Evolutionary conservation across 1,139 yeast genomes (phyloP).

Genomic region (Kluyveromyces sp.): DNA sequence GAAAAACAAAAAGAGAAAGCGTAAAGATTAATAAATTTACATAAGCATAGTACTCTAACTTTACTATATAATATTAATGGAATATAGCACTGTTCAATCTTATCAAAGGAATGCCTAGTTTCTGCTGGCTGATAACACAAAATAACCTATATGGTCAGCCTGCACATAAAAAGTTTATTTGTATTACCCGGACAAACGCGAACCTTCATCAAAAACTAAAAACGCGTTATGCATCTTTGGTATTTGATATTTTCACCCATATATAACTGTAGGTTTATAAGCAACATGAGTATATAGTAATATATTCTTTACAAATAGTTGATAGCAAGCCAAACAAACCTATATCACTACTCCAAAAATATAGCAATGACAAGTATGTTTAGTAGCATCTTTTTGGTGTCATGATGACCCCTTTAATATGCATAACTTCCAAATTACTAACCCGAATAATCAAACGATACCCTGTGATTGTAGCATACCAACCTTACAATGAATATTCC

Average conservation of each 20-base stretch:
- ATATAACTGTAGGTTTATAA: no score
- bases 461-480: conserved; percentile 16
- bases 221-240: neutral
- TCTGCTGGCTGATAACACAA: neutral
- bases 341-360: neutral
- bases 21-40: neutral
- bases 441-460: neutral
- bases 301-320: no score
- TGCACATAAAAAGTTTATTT: neutral
- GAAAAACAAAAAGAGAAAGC: conserved; percentile 3
- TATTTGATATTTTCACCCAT: no score
- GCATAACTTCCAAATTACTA: neutral
- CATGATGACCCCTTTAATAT: neutral
- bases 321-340: neutral
- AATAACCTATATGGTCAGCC: neutral
- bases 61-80: no score
- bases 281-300: no score
- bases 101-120: no score
- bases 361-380: neutral
- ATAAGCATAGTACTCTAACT: no score
- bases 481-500: conserved; percentile 29
- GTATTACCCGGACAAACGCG: neutral
- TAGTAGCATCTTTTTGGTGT: neutral
- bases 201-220: neutral
- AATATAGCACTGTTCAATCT: no score